phyloP scores from a whole-genome alignment of 441 rosid species.

The Breynia disticha region DNA sequence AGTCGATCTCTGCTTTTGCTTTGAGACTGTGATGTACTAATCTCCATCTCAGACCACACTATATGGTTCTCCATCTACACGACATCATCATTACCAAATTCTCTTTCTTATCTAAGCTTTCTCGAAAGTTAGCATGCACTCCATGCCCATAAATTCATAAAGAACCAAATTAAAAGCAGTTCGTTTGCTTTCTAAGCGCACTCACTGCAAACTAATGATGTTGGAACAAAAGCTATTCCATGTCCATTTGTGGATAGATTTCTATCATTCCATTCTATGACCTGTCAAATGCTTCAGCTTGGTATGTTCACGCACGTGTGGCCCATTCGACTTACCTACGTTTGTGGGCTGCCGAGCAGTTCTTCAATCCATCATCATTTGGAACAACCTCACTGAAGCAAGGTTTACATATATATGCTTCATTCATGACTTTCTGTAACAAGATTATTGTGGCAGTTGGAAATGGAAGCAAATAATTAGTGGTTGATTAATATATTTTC shows the following conservation, averaged over 20 bases:
- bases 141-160: constrained; percentile 25
- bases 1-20: constrained; percentile 24
- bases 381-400: too few relatives aligned
- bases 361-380: constrained; percentile 3
- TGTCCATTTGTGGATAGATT: constrained; percentile 20
- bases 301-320: constrained; percentile 2
- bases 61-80: constrained; percentile 35
- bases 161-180: background rate
- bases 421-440: too few relatives aligned
- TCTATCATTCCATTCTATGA: background rate
- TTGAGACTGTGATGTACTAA: constrained; percentile 33
- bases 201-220: constrained; percentile 28
- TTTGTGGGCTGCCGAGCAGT: constrained; percentile 6
- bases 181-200: constrained; percentile 15
- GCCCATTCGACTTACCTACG: constrained; percentile 7
- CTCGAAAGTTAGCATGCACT: constrained; percentile 35
- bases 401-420: too few relatives aligned
- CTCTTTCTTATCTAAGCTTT: constrained; percentile 26
- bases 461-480: too few relatives aligned
- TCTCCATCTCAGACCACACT: constrained; percentile 14
- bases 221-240: constrained; percentile 20
- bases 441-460: too few relatives aligned
- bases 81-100: constrained; percentile 50
- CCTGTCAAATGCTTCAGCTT: constrained; percentile 18
- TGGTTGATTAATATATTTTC: too few relatives aligned